Evolutionary conservation across 148 eudicot genomes (phyloP).

Genomic region (Drosera capensis): DNA sequence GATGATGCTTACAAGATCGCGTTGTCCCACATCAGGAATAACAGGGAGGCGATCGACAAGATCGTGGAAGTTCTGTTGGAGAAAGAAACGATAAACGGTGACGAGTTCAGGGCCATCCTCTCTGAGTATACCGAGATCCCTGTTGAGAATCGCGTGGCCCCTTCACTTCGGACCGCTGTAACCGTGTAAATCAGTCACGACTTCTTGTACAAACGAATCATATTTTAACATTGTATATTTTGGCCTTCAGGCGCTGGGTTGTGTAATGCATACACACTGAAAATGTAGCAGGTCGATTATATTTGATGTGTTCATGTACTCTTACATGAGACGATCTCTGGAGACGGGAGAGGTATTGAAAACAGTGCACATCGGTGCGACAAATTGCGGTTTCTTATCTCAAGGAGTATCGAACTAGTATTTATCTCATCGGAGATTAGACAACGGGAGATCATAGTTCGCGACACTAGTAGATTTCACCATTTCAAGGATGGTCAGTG

Average conservation of each 20-base stretch:
- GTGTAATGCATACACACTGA: no score
- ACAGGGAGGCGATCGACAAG: conserved; percentile 95
- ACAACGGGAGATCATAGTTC: conserved; percentile 53
- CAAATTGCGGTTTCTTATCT: no score
- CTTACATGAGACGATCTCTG: no score
- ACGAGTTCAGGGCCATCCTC: conserved; percentile 86
- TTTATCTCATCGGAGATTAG: conserved; percentile 47
- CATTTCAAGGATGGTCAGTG: conserved; percentile 68
- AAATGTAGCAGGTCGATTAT: no score
- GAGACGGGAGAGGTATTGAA: no score
- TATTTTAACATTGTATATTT: no score
- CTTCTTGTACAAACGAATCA: no score
- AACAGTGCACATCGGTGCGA: no score
- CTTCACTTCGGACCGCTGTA: conserved; percentile 36
- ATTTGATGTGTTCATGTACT: no score
- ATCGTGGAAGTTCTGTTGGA: conserved; percentile 87
- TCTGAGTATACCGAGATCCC: conserved; percentile 85
- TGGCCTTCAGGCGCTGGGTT: no score
- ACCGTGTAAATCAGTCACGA: conserved; percentile 51
- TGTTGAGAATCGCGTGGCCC: conserved; percentile 53
- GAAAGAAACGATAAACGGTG: conserved; percentile 87
- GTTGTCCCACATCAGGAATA: conserved; percentile 62
- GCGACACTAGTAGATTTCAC: conserved; percentile 79
- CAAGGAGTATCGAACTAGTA: no score
- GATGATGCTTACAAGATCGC: conserved; percentile 84